These are phyloP conservation scores for Zea mays DNA, from an alignment of 176 grass and related monocot genomes.

Conservation along the genomic window DNA sequence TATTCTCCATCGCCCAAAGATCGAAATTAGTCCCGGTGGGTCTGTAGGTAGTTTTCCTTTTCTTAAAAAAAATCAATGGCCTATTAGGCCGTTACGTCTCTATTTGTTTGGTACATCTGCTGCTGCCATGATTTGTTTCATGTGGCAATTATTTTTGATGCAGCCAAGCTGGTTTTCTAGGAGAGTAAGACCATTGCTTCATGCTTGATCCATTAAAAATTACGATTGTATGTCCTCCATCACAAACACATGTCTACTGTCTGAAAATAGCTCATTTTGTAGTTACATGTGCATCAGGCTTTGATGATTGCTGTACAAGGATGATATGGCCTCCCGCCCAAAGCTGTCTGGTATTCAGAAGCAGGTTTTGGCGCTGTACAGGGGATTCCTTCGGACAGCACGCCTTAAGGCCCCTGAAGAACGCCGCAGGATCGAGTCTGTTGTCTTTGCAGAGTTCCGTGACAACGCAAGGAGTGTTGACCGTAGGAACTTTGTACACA, in stretches of 20 bases:
- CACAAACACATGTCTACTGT: background rate
- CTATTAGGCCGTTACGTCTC: background rate
- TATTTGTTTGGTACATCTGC: background rate
- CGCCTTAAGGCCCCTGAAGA: slow-evolving; percentile 64
- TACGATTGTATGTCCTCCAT: background rate
- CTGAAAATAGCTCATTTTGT: slow-evolving; percentile 1
- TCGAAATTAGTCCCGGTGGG: background rate
- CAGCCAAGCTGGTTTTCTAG: background rate
- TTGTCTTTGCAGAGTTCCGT: slow-evolving; percentile 68
- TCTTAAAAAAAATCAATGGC: background rate
- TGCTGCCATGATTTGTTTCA: slow-evolving; percentile 3
- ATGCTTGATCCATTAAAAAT: background rate
- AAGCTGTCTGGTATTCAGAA: slow-evolving; percentile 87
- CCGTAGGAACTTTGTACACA: slow-evolving; percentile 85
- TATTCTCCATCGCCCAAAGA: background rate
- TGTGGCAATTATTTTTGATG: background rate
- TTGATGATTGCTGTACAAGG: slow-evolving; percentile 32
- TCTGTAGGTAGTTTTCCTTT: background rate
- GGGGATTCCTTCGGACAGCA: slow-evolving; percentile 74
- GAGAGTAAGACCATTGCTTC: slow-evolving; percentile 6
- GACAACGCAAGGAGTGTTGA: slow-evolving; percentile 73
- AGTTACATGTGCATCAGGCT: background rate
- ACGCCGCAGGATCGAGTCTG: slow-evolving; percentile 54
- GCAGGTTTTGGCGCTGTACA: slow-evolving; percentile 73
- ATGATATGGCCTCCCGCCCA: slow-evolving; percentile 62